Conservation (phyloP, 176 grass and related monocot species). For the Phragmites australis region DNA sequence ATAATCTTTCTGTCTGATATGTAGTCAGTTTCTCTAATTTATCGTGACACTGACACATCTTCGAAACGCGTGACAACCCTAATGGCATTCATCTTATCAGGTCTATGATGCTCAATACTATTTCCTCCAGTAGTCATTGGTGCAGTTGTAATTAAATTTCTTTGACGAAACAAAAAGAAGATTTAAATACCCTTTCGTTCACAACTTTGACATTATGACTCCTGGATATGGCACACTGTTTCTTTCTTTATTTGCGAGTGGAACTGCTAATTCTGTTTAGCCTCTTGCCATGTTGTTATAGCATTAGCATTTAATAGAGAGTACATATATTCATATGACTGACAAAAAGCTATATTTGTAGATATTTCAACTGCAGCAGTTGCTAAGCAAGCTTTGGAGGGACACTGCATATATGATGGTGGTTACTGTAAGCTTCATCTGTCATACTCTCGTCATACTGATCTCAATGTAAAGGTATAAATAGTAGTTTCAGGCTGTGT, state of each 20-base stretch:
- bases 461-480: constrained; percentile 99
- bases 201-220: not conserved
- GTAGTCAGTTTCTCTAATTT: constrained; percentile 21
- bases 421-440: constrained; percentile 99
- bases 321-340: not conserved
- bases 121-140: not conserved
- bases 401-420: constrained; percentile 99
- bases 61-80: not conserved
- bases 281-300: not conserved
- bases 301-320: not conserved
- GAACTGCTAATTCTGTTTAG: not conserved
- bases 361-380: constrained; percentile 76
- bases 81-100: constrained; percentile 11
- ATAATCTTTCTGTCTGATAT: not conserved
- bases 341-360: constrained; percentile 34
- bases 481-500: constrained; percentile 56
- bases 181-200: not conserved
- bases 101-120: not conserved
- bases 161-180: constrained; percentile 13
- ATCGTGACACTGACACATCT: not conserved
- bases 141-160: constrained; percentile 7
- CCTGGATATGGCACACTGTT: not conserved
- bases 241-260: constrained; percentile 10
- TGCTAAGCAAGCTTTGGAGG: constrained; percentile 97
- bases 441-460: constrained; percentile 99